Conservation (phyloP, 1,284 basidiomycete species). For the Ustanciosporium gigantosporum region DNA sequence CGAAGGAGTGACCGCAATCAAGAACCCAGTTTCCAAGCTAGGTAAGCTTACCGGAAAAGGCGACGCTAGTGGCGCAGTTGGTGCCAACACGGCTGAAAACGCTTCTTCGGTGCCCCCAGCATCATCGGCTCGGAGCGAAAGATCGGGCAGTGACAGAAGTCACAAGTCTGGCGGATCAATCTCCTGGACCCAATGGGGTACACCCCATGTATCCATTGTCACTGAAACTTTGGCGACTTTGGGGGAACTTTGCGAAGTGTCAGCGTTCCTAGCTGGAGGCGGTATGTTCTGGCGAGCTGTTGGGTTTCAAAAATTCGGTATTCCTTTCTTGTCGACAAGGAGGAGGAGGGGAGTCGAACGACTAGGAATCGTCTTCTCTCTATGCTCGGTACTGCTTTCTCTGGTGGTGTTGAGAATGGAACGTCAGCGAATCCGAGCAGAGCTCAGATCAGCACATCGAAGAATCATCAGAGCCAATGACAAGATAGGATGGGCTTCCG, state of each 20-base stretch:
- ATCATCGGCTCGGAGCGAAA: no score
- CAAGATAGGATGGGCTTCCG: slow-evolving; percentile 28
- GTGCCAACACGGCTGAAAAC: slow-evolving; percentile 19
- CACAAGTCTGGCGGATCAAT: no score
- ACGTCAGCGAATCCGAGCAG: slow-evolving; percentile 7
- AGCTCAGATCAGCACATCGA: slow-evolving; percentile 22
- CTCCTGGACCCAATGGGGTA: neutral
- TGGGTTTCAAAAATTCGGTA: slow-evolving; percentile 21
- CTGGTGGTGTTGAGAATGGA: slow-evolving; percentile 15
- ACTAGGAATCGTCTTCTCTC: slow-evolving; percentile 38
- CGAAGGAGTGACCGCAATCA: neutral
- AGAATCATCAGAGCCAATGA: slow-evolving; percentile 33
- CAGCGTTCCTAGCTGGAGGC: slow-evolving; percentile 35
- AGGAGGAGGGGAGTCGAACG: slow-evolving; percentile 44
- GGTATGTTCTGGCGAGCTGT: slow-evolving; percentile 49
- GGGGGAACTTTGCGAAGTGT: slow-evolving; percentile 46
- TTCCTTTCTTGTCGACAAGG: slow-evolving; percentile 24
- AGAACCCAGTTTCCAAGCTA: slow-evolving; percentile 6
- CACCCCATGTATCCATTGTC: slow-evolving; percentile 3
- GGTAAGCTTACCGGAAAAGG: slow-evolving; percentile 26
- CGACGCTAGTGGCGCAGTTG: slow-evolving; percentile 16
- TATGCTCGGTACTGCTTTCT: slow-evolving; percentile 27
- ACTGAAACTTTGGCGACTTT: slow-evolving; percentile 14
- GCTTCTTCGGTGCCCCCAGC: no score
- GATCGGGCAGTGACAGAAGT: no score